These are phyloP conservation scores for Stemphylium vesicarium DNA, from an alignment of 2,329 filamentous ascomycete species.

Conservation along the genomic window DNA sequence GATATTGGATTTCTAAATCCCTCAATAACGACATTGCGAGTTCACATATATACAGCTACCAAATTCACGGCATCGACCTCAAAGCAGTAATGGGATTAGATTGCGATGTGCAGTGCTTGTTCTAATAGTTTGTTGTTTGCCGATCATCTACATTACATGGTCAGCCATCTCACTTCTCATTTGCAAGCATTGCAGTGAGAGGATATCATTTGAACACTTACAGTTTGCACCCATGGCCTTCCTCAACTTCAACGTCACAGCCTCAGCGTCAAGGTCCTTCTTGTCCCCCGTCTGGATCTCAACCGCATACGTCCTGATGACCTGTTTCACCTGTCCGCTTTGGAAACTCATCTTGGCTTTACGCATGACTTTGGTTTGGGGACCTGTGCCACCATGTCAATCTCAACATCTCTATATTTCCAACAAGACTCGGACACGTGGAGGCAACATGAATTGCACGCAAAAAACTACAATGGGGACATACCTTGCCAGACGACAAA, in stretches of 20 bases:
- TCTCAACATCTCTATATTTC: neutral
- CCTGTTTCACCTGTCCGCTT: constrained; percentile 68
- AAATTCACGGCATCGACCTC: neutral
- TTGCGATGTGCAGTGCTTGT: neutral
- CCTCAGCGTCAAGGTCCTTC: constrained; percentile 66
- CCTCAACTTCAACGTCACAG: constrained; percentile 66
- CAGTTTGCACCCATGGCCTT: constrained; percentile 75
- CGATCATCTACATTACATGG: constrained; percentile 21
- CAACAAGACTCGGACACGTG: neutral
- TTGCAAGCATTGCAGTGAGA: neutral
- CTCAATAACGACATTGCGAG: too few relatives aligned
- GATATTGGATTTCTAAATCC: too few relatives aligned
- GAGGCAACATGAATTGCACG: too few relatives aligned
- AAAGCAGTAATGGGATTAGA: too few relatives aligned
- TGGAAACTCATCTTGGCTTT: constrained; percentile 73
- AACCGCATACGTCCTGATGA: constrained; percentile 69
- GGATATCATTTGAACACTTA: constrained; percentile 51
- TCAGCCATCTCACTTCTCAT: neutral
- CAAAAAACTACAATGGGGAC: too few relatives aligned
- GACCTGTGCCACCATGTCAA: constrained; percentile 24
- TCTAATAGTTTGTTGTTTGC: constrained; percentile 29
- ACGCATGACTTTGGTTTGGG: constrained; percentile 69
- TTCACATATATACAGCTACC: neutral
- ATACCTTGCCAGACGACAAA: constrained; percentile 73
- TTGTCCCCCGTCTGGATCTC: constrained; percentile 67